Percentiles rank a stretch among this genome's conserved stretches.
These are phyloP conservation scores for Nymphaea thermarum DNA, from an alignment of 164 flowering plant genomes.

Conservation along the genomic window DNA sequence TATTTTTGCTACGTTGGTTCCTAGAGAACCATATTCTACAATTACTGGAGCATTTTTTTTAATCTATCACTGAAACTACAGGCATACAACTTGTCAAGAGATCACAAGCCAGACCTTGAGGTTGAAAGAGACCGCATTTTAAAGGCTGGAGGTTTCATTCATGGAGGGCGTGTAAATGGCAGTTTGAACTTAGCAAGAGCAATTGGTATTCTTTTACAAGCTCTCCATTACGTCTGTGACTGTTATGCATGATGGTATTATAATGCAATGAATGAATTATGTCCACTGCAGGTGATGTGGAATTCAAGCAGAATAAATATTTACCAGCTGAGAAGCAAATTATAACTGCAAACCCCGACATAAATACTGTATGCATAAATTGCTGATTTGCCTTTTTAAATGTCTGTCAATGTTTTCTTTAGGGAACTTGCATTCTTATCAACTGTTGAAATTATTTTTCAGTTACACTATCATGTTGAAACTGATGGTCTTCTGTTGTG, in stretches of 20 bases:
- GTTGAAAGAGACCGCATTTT: constrained; percentile 84
- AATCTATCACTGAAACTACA: constrained; percentile 11
- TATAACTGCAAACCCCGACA: constrained; percentile 95
- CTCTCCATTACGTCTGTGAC: neutral
- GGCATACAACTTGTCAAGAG: constrained; percentile 96
- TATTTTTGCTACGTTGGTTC: neutral
- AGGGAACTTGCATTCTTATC: neutral
- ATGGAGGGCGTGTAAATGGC: constrained; percentile 97
- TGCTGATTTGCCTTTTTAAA: neutral
- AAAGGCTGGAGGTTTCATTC: constrained; percentile 97
- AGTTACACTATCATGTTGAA: neutral
- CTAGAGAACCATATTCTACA: no score
- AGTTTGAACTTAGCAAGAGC: constrained; percentile 96
- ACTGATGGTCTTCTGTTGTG: constrained; percentile 1
- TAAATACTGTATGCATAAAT: constrained; percentile 49
- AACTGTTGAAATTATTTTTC: neutral
- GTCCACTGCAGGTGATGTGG: constrained; percentile 75
- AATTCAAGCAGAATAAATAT: constrained; percentile 93
- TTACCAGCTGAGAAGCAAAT: constrained; percentile 85
- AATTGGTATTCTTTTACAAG: constrained; percentile 48
- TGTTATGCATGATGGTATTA: neutral
- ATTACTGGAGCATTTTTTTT: neutral
- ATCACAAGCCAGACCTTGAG: constrained; percentile 98
- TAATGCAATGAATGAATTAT: neutral
- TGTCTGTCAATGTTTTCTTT: neutral